Evolutionary conservation across 441 rosid genomes (phyloP), one percentile per base, ranked within the genome.

Genomic region (Erodium trifolium): DNA sequence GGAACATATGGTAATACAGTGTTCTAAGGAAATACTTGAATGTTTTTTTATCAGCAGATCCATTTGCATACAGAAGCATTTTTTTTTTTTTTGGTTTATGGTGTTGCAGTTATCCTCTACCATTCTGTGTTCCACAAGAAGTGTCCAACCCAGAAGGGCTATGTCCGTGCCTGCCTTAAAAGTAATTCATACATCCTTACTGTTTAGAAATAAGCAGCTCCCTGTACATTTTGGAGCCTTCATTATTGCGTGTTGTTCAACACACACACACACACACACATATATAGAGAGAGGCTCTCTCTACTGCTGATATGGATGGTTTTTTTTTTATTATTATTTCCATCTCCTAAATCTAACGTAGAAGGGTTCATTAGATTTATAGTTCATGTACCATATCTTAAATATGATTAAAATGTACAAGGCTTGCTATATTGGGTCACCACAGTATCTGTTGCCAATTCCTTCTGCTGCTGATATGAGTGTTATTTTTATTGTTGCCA

Each of bases 91-190:
- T 74, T 29, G 43, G 57, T 72, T 73, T 68, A 47, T 80, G 67
- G 11, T 79, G 8, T 73, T 65, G 78, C 92, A 89, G 99, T 94
- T 73, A 88, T 94, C 77, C 96, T 90, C 78, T 88, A 84, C 79
- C 96, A 91, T 80, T 94, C 97, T 11, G 94, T 94, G 66, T 88
- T 81, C 83, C 96, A 94, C 88, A 90, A 90, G 90, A 90, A 87
- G 84, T 91, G 96, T 75, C 92, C 90, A 45, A 86, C 84, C 9
- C 93, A 86, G 81, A 91, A 81, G 76, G 88, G 89, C 85, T 90
- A 79, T 75, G 82, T 91, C 59, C 96, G 97, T 70, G 96, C 92
- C 73, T 91, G 96, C 96, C 97, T 94, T 81, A 94, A 90, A 94
- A 91, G 97, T 91, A 93, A 91, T 83, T 89, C 53, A 37, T 37